Base-by-base conservation (phyloP, 1,284 basidiomycete genomes). In the Ustilago cynodontis region DNA sequence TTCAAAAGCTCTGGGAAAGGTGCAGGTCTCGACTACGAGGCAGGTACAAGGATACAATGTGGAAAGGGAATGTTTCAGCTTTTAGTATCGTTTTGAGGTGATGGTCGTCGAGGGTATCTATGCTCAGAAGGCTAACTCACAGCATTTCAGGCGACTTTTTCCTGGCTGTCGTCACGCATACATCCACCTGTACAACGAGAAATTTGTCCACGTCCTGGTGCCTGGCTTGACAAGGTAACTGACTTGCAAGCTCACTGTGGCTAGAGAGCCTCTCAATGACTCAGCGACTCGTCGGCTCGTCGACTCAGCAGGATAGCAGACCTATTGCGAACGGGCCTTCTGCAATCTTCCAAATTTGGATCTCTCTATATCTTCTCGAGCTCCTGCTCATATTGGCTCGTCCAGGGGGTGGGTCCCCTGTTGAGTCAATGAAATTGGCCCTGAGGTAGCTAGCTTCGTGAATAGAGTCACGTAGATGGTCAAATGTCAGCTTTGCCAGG, bases 101-200 rank as follows among this genome's bases (percentile, higher is more conserved):
- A 26, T 43, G 41, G 41, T 43, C 6, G 41, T 22, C 11, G 41
- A 10, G 20, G 41, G 20, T 39, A 16, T 16, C 37, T 39, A 16
- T 39, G 37, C 37, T 39, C 18, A 16, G n/a, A n/a, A n/a, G n/a
- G n/a, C n/a, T n/a, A n/a, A 18, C 13, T 3, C 37, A 39, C 13
- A 39, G 37, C 18, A 13, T 39, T 4, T 16, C 2, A 3, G 13
- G 37, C 6, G 37, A 3, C 37, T 39, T 18, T 16, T 11, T 11
- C 18, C 18, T 6, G 7, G 14, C 52, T 51, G 60, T 71, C 70
- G 70, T 66, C 52, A 71, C 59, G 70, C 70, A 71, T 71, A 71
- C 47, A 65, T 28, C 14, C 57, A 55, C 49, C 22, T 43, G 18
- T 10, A 29, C 18, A 52, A 24, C n/a, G n/a, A 18, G 13, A 49